Base-by-base conservation (phyloP, 208 protist species). In the Herpetomonas muscarum region DNA sequence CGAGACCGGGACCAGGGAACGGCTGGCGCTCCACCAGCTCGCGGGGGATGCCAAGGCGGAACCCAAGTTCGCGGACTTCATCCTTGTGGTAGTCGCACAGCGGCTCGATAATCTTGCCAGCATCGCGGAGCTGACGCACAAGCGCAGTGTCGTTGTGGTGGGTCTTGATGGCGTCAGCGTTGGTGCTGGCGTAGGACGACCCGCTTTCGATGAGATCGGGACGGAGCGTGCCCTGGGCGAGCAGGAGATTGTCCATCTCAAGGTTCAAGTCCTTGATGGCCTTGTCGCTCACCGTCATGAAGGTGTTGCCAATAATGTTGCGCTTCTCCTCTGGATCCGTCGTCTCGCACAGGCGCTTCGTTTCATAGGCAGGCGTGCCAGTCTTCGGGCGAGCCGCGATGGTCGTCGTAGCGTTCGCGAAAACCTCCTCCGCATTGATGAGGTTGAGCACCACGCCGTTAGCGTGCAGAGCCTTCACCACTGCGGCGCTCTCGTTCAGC, bases 141-240 rank as follows among this genome's bases (percentile, higher is more conserved):
- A 99, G 73, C 15, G 85, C 84, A 6, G 96, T 98, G 69, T 98
- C 97, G 72, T 99, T 99, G 79, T 99, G 98, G 64, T 99, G 98
- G 30, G 96, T 99, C 78, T 99, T 99, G 75, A 99, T 99, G 15
- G 90, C 91, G 55, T 97, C 91, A 3, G 96, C 92, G 26, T 79
- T 80, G 15, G 58, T 78, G 39, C 87, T 90, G 13, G 87, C 90
- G 41, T 94, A 83, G 19, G 65, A 42, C n/a, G 84, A 92, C 21
- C 87, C 90, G 0, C 83, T 96, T 63, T 99, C 98, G 54, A 99
- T 98, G 12, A 99, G 61, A 63, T 99, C 98, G 3, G 98, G 98
- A 3, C 96, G 79, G 1, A 99, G 74, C 6, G 98, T 99, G 31
- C 98, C 97, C 78, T 98, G 96, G 9, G 85, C 93, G 2, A 98